These are phyloP conservation scores for Entomortierella parvispora DNA, from an alignment of 192 early-diverging fungal species.

Conservation along the genomic window DNA sequence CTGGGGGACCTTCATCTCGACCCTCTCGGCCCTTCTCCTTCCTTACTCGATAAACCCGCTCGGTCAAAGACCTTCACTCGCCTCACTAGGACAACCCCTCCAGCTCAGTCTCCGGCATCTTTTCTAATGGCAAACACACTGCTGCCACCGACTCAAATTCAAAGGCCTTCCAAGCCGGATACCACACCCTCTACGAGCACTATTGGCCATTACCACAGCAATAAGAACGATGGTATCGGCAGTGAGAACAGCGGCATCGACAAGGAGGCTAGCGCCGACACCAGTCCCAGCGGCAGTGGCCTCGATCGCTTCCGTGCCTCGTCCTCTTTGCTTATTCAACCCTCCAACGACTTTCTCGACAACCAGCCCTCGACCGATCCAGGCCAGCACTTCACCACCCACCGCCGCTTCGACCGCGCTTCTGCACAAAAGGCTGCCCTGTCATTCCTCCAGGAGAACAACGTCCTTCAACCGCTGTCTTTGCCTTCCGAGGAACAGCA, in stretches of 20 bases:
- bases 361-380: neutral
- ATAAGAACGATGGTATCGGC: neutral
- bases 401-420: slow-evolving; percentile 9
- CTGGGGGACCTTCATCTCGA: neutral
- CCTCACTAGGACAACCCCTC: neutral
- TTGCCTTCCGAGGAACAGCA: neutral
- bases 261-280: neutral
- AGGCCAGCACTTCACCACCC: slow-evolving; percentile 11
- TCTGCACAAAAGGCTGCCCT: slow-evolving; percentile 1
- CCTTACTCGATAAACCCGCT: too few species aligned
- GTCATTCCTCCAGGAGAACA: neutral
- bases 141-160: neutral
- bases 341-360: slow-evolving; percentile 4
- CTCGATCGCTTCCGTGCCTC: neutral
- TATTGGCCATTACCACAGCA: neutral
- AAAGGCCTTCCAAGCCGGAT: neutral
- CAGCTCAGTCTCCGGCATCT: neutral
- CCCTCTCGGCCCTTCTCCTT: neutral
- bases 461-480: neutral
- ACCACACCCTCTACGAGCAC: neutral
- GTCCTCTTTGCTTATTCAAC: too few species aligned
- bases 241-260: neutral
- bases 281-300: neutral
- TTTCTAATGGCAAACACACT: neutral
- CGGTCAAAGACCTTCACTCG: slow-evolving; percentile 26